phyloP scores from a whole-genome alignment of 176 grass and related monocot species.

The Aegilops speltoides region DNA sequence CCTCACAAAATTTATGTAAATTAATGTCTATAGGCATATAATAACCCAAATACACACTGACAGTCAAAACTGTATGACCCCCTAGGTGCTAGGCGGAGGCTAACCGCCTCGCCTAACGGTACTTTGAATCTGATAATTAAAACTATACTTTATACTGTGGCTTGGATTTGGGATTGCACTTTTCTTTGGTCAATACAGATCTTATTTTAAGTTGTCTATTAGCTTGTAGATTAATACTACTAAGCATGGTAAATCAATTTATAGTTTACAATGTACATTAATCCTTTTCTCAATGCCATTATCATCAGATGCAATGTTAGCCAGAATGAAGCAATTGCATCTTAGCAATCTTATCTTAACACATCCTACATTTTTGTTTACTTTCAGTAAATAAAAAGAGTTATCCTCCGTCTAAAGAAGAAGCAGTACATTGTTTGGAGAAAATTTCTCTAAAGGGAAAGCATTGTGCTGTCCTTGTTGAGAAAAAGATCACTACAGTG shows the following conservation, averaged over 20 bases:
- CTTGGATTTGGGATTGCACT: neutral
- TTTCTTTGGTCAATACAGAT: neutral
- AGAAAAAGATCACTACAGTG: neutral
- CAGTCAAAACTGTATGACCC: too few species aligned
- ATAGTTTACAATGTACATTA: neutral
- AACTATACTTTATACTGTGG: too few species aligned
- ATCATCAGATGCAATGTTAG: neutral
- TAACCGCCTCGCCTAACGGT: too few species aligned
- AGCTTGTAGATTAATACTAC: too few species aligned
- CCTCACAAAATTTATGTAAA: too few species aligned
- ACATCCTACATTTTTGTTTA: neutral
- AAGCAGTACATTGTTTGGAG: neutral
- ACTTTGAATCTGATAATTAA: too few species aligned
- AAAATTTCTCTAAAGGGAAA: neutral
- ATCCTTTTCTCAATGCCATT: neutral
- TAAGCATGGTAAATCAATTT: too few species aligned
- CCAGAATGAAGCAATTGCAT: neutral
- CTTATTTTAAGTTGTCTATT: too few species aligned
- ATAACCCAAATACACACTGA: too few species aligned
- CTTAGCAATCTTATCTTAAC: neutral
- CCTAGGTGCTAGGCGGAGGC: too few species aligned
- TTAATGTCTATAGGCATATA: too few species aligned
- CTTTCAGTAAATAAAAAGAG: conserved; percentile 18
- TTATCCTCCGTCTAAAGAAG: neutral
- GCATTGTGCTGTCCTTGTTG: neutral